phyloP scores from a whole-genome alignment of 768 basidiomycete genomes.

The Podaxis pistillaris region DNA sequence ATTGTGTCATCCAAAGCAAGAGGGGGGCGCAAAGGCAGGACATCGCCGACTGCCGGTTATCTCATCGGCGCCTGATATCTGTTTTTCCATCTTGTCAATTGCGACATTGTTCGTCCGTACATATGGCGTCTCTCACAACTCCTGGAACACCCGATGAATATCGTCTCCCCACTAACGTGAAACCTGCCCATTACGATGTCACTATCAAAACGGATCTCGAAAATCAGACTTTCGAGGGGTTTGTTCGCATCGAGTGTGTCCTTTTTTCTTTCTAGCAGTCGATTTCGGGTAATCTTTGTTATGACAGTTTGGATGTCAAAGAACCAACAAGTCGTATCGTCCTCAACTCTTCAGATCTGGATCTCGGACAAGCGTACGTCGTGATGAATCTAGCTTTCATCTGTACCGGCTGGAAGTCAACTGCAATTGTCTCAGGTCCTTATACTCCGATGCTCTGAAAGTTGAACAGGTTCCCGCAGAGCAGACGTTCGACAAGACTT shows the following conservation, averaged over 20 bases:
- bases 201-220: constrained; percentile 81
- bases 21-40: not conserved
- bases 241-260: constrained; percentile 67
- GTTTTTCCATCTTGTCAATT: not conserved
- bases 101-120: constrained; percentile 1
- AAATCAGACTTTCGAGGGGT: constrained; percentile 71
- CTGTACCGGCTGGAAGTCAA: not conserved
- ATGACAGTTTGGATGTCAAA: constrained; percentile 57
- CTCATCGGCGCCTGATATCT: constrained; percentile 1
- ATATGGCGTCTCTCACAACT: constrained; percentile 27
- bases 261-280: not conserved
- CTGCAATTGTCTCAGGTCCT: constrained; percentile 26
- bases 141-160: constrained; percentile 34
- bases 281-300: constrained; percentile 2
- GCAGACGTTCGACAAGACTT: constrained; percentile 53
- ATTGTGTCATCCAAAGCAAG: constrained; percentile 9
- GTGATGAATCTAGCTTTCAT: not conserved
- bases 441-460: constrained; percentile 56
- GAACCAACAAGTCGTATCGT: constrained; percentile 58
- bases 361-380: constrained; percentile 51
- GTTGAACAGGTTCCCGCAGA: constrained; percentile 42
- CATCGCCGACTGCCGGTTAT: constrained; percentile 10
- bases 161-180: constrained; percentile 66
- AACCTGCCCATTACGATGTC: constrained; percentile 76
- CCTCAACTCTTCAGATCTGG: constrained; percentile 64